A percentile compares a stretch with the other conserved stretches of the same genome.
These are phyloP conservation scores for Trichocladium uniseriatum DNA, from an alignment of 495 filamentous ascomycete species.

Conservation along the genomic window DNA sequence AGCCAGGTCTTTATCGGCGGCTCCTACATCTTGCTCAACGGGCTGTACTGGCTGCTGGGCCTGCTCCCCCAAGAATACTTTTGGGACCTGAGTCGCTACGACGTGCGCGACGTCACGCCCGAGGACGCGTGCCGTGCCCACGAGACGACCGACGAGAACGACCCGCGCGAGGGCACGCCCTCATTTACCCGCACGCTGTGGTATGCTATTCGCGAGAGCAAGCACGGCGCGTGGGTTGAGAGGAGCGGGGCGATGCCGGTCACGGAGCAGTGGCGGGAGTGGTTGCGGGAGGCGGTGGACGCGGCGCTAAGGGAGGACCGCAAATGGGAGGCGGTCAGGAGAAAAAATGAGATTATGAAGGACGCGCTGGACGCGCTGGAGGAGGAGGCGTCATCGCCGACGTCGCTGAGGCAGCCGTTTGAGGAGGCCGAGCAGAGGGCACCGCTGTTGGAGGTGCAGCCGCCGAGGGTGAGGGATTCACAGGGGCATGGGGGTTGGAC, in stretches of 20 bases:
- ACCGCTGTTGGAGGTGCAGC: slow-evolving; percentile 16
- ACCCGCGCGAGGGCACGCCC: too few species aligned
- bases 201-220: slow-evolving; percentile 47
- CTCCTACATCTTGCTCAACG: too few species aligned
- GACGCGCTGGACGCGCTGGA: too few species aligned
- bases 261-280: slow-evolving; percentile 43
- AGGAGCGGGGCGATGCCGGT: slow-evolving; percentile 39
- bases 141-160: too few species aligned
- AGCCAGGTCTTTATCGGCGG: too few species aligned
- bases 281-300: slow-evolving; percentile 41
- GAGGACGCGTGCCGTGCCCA: too few species aligned
- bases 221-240: slow-evolving; percentile 40
- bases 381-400: slow-evolving; percentile 11
- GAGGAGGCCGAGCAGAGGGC: slow-evolving; percentile 14
- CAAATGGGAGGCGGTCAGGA: slow-evolving; percentile 40
- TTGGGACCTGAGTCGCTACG: too few species aligned
- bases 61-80: too few species aligned
- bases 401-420: background rate
- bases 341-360: slow-evolving; percentile 42
- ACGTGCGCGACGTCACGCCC: too few species aligned
- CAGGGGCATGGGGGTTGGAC: background rate
- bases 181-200: too few species aligned
- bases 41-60: too few species aligned
- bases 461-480: background rate
- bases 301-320: slow-evolving; percentile 25